These are phyloP conservation scores for Colletotrichum costaricense DNA, from an alignment of 2,329 filamentous ascomycete genomes.

Conservation along the genomic window DNA sequence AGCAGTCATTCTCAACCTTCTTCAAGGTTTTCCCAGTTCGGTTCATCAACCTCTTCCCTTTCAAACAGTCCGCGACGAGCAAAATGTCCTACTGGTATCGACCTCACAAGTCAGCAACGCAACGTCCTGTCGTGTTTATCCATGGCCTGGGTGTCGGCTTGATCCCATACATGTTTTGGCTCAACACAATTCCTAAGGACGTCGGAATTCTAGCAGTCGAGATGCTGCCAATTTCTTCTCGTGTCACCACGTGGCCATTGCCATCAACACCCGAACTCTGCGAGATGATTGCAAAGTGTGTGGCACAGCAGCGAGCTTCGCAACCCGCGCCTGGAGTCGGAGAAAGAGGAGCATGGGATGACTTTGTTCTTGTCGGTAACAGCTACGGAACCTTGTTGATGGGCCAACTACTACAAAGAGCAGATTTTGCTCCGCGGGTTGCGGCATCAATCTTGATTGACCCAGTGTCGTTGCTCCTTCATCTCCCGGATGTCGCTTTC, in stretches of 20 bases:
- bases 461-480: conserved; percentile 69
- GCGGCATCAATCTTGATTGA: conserved; percentile 66
- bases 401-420: conserved; percentile 63
- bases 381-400: conserved; percentile 66
- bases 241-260: conserved; percentile 63
- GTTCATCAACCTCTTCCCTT: conserved; percentile 57
- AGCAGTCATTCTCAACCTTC: conserved; percentile 57
- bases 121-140: conserved; percentile 69
- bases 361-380: conserved; percentile 71
- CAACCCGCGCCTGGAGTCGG: conserved; percentile 8
- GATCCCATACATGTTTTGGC: conserved; percentile 67
- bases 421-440: conserved; percentile 50
- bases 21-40: conserved; percentile 64
- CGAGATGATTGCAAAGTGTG: conserved; percentile 28
- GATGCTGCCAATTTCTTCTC: conserved; percentile 67
- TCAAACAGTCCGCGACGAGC: conserved; percentile 57
- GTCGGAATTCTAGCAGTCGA: conserved; percentile 69
- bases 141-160: conserved; percentile 69
- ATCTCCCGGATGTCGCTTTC: conserved; percentile 72
- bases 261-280: conserved; percentile 23
- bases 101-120: conserved; percentile 67
- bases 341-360: conserved; percentile 44
- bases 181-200: conserved; percentile 52
- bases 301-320: conserved; percentile 22
- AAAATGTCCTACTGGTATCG: conserved; percentile 69